Evolutionary conservation across 2,329 filamentous ascomycete genomes (phyloP), one percentile per base, ranked within the genome.

Genomic region (Penicillium palitans): DNA sequence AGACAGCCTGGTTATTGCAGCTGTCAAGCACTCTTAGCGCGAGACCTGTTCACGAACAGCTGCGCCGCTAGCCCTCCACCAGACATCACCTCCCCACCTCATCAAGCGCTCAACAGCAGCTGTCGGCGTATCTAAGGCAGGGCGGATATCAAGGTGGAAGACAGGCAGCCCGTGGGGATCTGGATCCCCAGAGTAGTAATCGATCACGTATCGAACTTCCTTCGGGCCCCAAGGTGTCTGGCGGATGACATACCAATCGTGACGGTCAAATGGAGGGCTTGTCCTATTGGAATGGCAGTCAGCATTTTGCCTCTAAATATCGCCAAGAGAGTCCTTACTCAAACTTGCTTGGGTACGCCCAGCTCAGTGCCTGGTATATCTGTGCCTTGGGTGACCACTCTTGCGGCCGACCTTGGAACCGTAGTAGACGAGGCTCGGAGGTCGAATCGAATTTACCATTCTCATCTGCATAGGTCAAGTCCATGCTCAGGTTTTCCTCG

Each of bases 241-340:
- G 62, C 95, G 84, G 64, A 90, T 84, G 42, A 99, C 90, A 72
- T 89, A 98, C 95, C 95, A 99, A 74, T 99, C 95, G 74, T 99
- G 95, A 61, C 95, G 87, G 76, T 99, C 95, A 69, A 99, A 99
- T 1, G 95, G 95, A 12, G 91, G 90, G 53, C 91, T 88, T 8
- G 88, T 87, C 6, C 89, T 91, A 62, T 35, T 53, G 33, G 50
- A 60, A 31, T 45, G n/a, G 52, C 40, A 35, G 47, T 65, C 42
- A 67, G 61, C 40, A 27, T 25, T 8, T 40, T 55, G 39, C 50
- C 60, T 46, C 40, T 15, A n/a, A 17, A 52, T 10, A 31, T 4
- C 8, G 31, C 9, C 21, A 35, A 9, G 17, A 39, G 1, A n/a
- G 4, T 37, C 65, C 87, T 72, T 75, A 91, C 88, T 80, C 89